Evolutionary conservation across 495 filamentous ascomycete genomes (phyloP).

Genomic region (Podospora tetraspora): DNA sequence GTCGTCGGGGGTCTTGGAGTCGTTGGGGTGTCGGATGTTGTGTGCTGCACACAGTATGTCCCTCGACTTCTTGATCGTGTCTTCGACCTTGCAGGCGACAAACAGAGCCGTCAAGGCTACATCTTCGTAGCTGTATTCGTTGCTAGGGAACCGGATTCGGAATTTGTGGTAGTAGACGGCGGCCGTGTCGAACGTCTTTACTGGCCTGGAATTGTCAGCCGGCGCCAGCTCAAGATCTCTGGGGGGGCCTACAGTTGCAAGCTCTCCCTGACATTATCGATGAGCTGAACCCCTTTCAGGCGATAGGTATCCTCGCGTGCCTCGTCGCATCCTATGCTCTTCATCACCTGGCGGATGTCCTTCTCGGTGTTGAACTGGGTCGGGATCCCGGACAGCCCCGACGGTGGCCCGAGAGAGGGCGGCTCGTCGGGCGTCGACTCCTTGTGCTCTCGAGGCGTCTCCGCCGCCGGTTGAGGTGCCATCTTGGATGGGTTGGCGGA

Average conservation of each 20-base stretch:
- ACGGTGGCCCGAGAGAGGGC: constrained; percentile 32
- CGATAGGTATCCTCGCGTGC: constrained; percentile 61
- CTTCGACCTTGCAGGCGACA: constrained; percentile 92
- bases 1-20: constrained; percentile 77
- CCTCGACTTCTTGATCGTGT: constrained; percentile 92
- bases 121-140: constrained; percentile 64
- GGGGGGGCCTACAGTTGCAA: constrained; percentile 60
- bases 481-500: constrained; percentile 5
- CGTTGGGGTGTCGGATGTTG: constrained; percentile 71
- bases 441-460: constrained; percentile 5
- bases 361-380: constrained; percentile 40
- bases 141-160: constrained; percentile 68
- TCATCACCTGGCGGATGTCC: constrained; percentile 34
- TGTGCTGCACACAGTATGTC: constrained; percentile 88
- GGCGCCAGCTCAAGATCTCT: not conserved
- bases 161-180: constrained; percentile 86
- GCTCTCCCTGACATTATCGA: constrained; percentile 67
- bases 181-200: constrained; percentile 80
- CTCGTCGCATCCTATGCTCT: constrained; percentile 35
- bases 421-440: constrained; percentile 13
- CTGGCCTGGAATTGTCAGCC: constrained; percentile 48
- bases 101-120: constrained; percentile 84
- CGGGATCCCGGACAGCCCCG: constrained; percentile 36
- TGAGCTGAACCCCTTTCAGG: constrained; percentile 72
- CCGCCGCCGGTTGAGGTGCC: constrained; percentile 20